These are phyloP conservation scores for Lactarius hatsudake DNA, from an alignment of 768 basidiomycete genomes.

Conservation along the genomic window DNA sequence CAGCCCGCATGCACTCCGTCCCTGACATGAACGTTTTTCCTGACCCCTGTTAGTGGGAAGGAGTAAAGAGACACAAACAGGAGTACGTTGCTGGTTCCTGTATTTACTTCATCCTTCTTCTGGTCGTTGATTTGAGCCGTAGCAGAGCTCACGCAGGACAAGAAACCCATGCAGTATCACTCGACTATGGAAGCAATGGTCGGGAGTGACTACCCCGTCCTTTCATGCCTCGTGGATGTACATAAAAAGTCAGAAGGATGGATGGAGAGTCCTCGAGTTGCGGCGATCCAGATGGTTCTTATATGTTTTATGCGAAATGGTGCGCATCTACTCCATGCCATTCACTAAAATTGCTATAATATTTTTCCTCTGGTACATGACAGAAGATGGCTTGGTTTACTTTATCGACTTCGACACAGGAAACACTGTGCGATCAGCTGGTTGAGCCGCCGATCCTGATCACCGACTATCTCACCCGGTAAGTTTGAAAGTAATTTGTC, in stretches of 20 bases:
- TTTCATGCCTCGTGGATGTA: constrained; percentile 44
- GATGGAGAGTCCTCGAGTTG: constrained; percentile 70
- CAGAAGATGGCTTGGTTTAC: too few species aligned
- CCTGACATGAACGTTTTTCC: constrained; percentile 70
- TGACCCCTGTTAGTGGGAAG: constrained; percentile 69
- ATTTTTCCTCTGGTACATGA: too few species aligned
- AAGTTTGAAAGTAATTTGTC: constrained; percentile 21
- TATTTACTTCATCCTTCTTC: constrained; percentile 5
- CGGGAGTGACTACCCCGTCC: constrained; percentile 54
- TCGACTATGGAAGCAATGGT: constrained; percentile 84
- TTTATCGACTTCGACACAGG: constrained; percentile 58
- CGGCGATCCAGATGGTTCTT: constrained; percentile 29
- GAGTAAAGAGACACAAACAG: constrained; percentile 62
- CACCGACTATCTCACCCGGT: constrained; percentile 90
- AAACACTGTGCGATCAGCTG: constrained; percentile 71
- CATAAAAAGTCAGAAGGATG: constrained; percentile 68
- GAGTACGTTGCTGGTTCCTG: constrained; percentile 39
- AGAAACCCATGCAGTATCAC: constrained; percentile 66
- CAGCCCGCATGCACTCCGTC: constrained; percentile 79
- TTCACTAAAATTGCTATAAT: not conserved
- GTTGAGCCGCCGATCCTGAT: constrained; percentile 87
- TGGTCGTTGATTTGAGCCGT: not conserved
- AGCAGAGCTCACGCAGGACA: constrained; percentile 62
- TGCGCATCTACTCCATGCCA: constrained; percentile 35
- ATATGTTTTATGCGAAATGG: constrained; percentile 95